These are phyloP conservation scores for Alternaria longipes DNA, from an alignment of 2,329 filamentous ascomycete species.

Conservation along the genomic window DNA sequence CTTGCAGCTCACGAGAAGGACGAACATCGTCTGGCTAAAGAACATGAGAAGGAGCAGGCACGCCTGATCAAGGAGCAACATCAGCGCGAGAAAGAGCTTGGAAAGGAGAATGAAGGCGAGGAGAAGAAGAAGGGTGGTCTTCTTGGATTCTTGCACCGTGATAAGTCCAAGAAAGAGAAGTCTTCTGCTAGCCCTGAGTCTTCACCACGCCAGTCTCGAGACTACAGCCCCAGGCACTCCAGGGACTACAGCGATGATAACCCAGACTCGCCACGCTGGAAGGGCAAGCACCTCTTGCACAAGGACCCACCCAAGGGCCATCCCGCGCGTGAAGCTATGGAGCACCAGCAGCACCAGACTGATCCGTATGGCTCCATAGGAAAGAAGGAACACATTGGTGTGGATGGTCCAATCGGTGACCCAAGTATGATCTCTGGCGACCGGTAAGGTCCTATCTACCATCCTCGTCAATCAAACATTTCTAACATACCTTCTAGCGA, in stretches of 20 bases:
- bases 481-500: slow-evolving; percentile 23
- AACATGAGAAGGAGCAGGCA: slow-evolving; percentile 25
- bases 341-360: slow-evolving; percentile 27
- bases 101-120: slow-evolving; percentile 33
- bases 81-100: slow-evolving; percentile 26
- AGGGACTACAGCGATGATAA: slow-evolving; percentile 37
- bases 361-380: slow-evolving; percentile 17
- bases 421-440: slow-evolving; percentile 37
- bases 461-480: neutral
- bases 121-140: slow-evolving; percentile 53
- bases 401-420: slow-evolving; percentile 43
- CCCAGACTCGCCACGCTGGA: slow-evolving; percentile 29
- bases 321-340: slow-evolving; percentile 40
- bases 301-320: slow-evolving; percentile 54
- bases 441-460: slow-evolving; percentile 32
- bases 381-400: slow-evolving; percentile 41
- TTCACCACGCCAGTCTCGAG: slow-evolving; percentile 31
- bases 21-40: slow-evolving; percentile 5
- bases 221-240: slow-evolving; percentile 31
- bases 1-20: slow-evolving; percentile 37
- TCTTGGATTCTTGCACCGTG: slow-evolving; percentile 53
- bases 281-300: slow-evolving; percentile 51
- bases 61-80: slow-evolving; percentile 27
- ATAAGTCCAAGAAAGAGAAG: slow-evolving; percentile 52
- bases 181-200: slow-evolving; percentile 22